phyloP scores from a whole-genome alignment of 257 asterid species.

The Gynochthodes officinalis region DNA sequence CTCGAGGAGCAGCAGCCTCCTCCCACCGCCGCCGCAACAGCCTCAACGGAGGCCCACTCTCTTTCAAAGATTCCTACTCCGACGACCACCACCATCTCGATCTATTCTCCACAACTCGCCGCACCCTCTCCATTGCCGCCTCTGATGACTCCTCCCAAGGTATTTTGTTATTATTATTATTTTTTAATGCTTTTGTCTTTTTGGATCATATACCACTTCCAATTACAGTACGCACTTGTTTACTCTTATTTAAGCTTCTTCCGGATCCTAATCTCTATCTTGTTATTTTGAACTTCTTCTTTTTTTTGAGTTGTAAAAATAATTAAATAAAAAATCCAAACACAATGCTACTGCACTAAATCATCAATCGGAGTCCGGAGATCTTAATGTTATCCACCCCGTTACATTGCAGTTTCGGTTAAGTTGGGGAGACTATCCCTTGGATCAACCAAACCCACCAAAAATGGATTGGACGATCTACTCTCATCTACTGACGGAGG shows the following conservation, averaged over 20 bases:
- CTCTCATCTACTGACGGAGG: conserved; percentile 38
- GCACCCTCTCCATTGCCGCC: conserved; percentile 52
- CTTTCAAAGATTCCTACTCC: conserved; percentile 24
- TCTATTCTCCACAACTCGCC: conserved; percentile 90
- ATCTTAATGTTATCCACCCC: not conserved
- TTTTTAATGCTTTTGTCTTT: too few species aligned
- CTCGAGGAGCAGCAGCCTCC: too few species aligned
- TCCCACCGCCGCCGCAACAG: conserved; percentile 75
- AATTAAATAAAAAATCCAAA: too few species aligned
- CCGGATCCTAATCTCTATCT: too few species aligned
- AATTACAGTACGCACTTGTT: too few species aligned
- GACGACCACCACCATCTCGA: conserved; percentile 51
- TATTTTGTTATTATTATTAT: too few species aligned
- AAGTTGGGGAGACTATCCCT: conserved; percentile 42
- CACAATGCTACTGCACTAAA: too few species aligned
- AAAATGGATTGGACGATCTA: conserved; percentile 39
- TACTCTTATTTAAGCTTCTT: too few species aligned
- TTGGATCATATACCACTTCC: too few species aligned
- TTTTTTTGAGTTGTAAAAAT: too few species aligned
- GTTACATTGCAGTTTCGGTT: conserved; percentile 16
- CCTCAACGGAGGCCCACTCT: conserved; percentile 30
- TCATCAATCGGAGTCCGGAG: too few species aligned
- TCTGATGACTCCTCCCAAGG: conserved; percentile 32
- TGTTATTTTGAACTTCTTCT: too few species aligned
- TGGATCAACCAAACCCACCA: conserved; percentile 30